Conservation (phyloP, 2,329 filamentous ascomycete genomes). For the Blastomyces percursus region DNA sequence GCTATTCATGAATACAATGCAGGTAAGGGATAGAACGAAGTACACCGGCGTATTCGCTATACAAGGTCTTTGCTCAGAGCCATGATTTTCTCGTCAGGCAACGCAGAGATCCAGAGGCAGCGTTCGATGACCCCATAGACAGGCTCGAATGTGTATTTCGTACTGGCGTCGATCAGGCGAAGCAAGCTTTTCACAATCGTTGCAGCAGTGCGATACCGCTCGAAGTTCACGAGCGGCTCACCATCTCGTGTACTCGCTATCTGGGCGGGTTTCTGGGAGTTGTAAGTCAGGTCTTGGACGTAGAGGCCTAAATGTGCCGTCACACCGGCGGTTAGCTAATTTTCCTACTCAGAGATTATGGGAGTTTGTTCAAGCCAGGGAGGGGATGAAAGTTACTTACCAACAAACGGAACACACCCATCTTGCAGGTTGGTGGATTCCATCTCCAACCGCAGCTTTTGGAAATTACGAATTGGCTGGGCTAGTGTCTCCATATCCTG, state of each 20-base stretch:
- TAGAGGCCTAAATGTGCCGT: constrained; percentile 42
- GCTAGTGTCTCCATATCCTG: constrained; percentile 50
- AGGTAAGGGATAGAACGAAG: too few relatives aligned
- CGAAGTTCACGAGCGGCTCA: constrained; percentile 55
- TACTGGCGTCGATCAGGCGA: constrained; percentile 52
- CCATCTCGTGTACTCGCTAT: constrained; percentile 37
- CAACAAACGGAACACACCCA: constrained; percentile 57
- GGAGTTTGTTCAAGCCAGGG: background rate
- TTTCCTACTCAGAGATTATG: background rate
- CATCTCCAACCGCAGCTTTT: constrained; percentile 53
- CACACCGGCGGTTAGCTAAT: background rate
- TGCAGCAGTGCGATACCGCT: constrained; percentile 54
- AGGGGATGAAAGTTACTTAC: constrained; percentile 26
- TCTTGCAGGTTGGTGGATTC: constrained; percentile 47
- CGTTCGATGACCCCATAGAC: constrained; percentile 49
- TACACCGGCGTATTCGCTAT: background rate
- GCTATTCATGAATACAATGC: background rate
- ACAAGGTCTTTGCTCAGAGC: constrained; percentile 35
- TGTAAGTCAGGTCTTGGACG: constrained; percentile 56
- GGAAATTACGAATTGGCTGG: constrained; percentile 53
- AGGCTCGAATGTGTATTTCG: constrained; percentile 49
- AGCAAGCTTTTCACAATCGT: constrained; percentile 54
- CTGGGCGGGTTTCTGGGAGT: constrained; percentile 53
- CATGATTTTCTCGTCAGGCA: constrained; percentile 48
- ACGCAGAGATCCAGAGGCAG: constrained; percentile 53